These are phyloP conservation scores for Castanea sativa DNA, from an alignment of 306 rosid species.

Conservation along the genomic window DNA sequence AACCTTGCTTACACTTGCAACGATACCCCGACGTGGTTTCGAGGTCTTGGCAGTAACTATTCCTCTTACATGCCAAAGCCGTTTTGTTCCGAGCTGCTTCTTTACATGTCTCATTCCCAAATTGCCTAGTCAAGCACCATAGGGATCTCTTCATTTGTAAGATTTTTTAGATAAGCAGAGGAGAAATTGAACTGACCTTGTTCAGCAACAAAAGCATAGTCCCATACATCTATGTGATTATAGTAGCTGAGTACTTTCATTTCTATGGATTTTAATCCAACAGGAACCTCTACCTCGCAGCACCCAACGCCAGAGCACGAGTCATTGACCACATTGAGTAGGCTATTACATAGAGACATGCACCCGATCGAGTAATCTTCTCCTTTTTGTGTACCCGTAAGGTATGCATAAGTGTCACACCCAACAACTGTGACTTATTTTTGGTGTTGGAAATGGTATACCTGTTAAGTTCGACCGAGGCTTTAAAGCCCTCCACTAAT, in stretches of 20 bases:
- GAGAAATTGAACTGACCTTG: conserved; percentile 15
- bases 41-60: too few relatives aligned
- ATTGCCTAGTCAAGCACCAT: conserved; percentile 27
- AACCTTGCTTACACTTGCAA: too few relatives aligned
- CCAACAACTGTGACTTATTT: not conserved
- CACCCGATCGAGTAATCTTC: not conserved
- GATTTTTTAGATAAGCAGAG: not conserved
- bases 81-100: too few relatives aligned
- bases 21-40: too few relatives aligned
- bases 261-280: not conserved
- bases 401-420: not conserved
- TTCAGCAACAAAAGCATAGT: conserved; percentile 22
- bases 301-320: conserved; percentile 42
- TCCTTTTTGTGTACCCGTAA: not conserved
- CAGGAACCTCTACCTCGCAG: conserved; percentile 34
- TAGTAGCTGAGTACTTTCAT: fast-evolving
- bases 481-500: not conserved
- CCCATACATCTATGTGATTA: not conserved
- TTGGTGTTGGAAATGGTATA: not conserved
- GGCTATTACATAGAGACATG: conserved; percentile 13
- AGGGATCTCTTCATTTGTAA: not conserved
- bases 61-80: too few relatives aligned
- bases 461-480: fast-evolving
- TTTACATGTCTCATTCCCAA: not conserved
- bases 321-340: not conserved